Evolutionary conservation across 768 basidiomycete species (phyloP), one percentile per base, ranked within the genome.

Genomic region (Ramaria sp.): DNA sequence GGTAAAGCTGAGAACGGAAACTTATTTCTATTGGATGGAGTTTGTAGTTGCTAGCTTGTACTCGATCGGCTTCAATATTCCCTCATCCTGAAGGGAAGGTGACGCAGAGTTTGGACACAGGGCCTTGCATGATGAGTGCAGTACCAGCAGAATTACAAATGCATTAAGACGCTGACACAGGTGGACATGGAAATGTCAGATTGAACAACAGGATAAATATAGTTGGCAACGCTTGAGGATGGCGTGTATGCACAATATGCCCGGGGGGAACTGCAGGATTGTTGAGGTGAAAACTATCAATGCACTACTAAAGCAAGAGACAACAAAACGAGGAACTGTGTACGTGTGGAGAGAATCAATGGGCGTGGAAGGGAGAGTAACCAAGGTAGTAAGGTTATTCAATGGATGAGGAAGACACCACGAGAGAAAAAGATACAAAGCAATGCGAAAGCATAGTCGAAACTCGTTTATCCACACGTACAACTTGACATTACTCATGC

Each of bases 231-330:
- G 39, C n/a, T 41, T 41, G 39, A 22, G 20, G 18, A 41, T 24
- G n/a, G 45, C 45, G 45, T 47, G 45, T 16, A 47, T 30, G 45
- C 45, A 30, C 45, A 47, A 24, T 47, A 47, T 24, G 8, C 28
- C 25, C 24, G 45, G 16, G 45, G 10, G 8, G 27, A 16, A 12
- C 24, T 47, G 15, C 45, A 5, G 15, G 25, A 10, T 47, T 30
- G 39, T 22, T 12, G 16, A 24, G 16, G 45, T 47, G 45, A 47
- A 47, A 47, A 47, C 45, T 15, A 15, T 25, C 3, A 28, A 47
- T 27, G 28, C 45, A 27, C 25, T 47, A 50, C 48, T 50, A 37
- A 50, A 50, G 48, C 48, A 50, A 50, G 34, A 37, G 34, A 37
- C 48, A 36, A 50, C 48, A 50, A 50, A 50, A 32, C 48, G 48